Conservation (phyloP, 208 protist genomes). For the Tritrichomonas musculus region DNA sequence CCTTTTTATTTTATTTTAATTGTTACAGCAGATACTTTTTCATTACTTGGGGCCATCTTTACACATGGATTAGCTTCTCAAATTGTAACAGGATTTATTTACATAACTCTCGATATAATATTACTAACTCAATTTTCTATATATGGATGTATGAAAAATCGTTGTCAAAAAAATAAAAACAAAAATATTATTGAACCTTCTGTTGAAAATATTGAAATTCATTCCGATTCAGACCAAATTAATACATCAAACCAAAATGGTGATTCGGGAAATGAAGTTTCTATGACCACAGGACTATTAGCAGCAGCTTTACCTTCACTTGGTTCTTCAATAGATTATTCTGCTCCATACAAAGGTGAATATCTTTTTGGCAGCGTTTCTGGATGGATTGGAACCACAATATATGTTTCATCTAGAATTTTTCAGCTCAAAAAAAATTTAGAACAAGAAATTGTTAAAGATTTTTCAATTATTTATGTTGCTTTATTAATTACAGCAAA, state of each 20-base stretch:
- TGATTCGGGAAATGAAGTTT: neutral
- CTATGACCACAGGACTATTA: neutral
- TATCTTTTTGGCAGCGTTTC: neutral
- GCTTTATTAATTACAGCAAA: neutral
- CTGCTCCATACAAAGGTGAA: neutral
- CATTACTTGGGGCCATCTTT: neutral
- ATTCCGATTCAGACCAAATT: neutral
- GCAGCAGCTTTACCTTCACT: neutral
- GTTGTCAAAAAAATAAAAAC: neutral
- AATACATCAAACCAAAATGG: neutral
- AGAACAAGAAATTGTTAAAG: neutral
- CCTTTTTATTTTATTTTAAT: slow-evolving; percentile 28
- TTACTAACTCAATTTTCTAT: neutral
- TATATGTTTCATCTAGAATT: slow-evolving; percentile 15
- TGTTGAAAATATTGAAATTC: neutral
- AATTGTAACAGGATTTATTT: slow-evolving; percentile 1
- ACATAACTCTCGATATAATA: neutral
- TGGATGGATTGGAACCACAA: neutral
- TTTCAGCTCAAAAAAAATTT: neutral
- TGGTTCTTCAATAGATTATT: neutral
- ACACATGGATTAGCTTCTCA: neutral
- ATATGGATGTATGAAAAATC: neutral
- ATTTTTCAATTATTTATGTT: neutral
- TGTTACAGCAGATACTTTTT: neutral
- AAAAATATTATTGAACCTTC: neutral